These are phyloP conservation scores for Aspergillus ostianus DNA, from an alignment of 495 filamentous ascomycete genomes.

Conservation along the genomic window DNA sequence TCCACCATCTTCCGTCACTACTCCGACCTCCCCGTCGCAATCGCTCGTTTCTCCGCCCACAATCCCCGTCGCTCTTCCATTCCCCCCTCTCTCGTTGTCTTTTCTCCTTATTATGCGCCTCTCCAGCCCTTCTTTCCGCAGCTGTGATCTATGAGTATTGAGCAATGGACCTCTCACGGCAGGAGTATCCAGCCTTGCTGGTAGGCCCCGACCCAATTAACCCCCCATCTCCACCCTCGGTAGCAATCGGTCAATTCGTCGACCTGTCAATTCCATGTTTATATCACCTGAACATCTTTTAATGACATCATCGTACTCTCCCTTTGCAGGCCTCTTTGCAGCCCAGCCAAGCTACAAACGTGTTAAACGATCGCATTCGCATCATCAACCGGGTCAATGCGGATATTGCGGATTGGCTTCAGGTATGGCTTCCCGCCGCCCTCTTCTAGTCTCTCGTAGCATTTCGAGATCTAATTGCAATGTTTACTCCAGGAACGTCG, in stretches of 20 bases:
- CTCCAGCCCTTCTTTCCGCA: constrained; percentile 15
- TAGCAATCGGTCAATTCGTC: background rate
- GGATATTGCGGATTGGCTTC: constrained; percentile 95
- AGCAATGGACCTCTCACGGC: constrained; percentile 76
- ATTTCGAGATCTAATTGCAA: background rate
- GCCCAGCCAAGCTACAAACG: constrained; percentile 78
- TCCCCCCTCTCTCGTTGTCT: background rate
- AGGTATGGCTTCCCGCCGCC: constrained; percentile 57
- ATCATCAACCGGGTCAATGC: constrained; percentile 81
- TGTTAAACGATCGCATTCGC: constrained; percentile 84
- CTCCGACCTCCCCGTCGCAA: background rate
- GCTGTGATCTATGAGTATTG: constrained; percentile 31
- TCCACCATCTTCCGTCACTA: background rate
- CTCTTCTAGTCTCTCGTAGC: constrained; percentile 7
- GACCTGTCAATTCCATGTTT: background rate
- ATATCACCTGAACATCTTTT: background rate
- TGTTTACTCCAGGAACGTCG: constrained; percentile 71
- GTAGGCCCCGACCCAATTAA: constrained; percentile 51
- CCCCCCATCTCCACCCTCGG: constrained; percentile 1
- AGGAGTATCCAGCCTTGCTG: constrained; percentile 95
- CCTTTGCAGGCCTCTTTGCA: constrained; percentile 69
- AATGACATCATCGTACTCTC: constrained; percentile 9
- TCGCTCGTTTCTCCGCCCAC: constrained; percentile 1
- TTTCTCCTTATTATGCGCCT: constrained; percentile 39
- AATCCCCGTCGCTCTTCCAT: background rate